Conservation (phyloP, 176 grass and related monocot species). For the Oryza meyeriana region DNA sequence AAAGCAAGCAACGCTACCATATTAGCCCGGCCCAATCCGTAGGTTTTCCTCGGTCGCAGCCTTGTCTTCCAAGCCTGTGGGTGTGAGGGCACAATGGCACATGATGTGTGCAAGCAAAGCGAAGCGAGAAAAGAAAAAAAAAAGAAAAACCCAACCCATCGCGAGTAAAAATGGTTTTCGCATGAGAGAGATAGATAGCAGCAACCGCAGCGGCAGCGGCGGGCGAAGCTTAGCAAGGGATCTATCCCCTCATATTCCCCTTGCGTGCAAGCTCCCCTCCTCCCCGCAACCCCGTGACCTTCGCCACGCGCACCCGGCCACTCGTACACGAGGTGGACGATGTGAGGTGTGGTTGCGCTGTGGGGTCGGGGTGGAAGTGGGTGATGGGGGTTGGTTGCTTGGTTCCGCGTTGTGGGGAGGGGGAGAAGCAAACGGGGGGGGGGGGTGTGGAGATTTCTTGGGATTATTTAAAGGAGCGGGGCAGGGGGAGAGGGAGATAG, state of each 20-base stretch:
- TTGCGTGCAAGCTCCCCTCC: constrained; percentile 77
- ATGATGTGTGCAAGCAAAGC: not conserved
- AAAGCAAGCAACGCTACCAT: not conserved
- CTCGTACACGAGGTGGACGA: not conserved
- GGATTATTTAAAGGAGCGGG: constrained; percentile 66
- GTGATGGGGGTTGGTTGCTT: not conserved
- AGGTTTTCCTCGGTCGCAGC: not conserved
- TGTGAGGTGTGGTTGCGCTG: not conserved
- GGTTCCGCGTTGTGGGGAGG: constrained; percentile 28
- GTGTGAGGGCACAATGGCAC: not conserved
- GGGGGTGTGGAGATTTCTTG: constrained; percentile 42
- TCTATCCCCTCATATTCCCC: constrained; percentile 55
- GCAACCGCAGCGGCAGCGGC: constrained; percentile 25
- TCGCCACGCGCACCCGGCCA: constrained; percentile 39
- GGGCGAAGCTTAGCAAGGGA: constrained; percentile 39
- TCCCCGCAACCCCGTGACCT: not conserved
- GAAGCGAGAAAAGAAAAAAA: not conserved
- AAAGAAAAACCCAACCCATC: not conserved
- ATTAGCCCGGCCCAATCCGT: not conserved
- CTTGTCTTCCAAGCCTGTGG: not conserved
- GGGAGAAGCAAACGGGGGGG: constrained; percentile 14
- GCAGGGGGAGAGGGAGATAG: constrained; percentile 52
- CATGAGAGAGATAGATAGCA: not conserved
- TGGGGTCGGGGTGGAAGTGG: not conserved
- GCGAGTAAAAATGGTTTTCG: not conserved